These are phyloP conservation scores for Ophiocordyceps polyrhachis-furcata DNA, from an alignment of 2,329 filamentous ascomycete species.

Conservation along the genomic window DNA sequence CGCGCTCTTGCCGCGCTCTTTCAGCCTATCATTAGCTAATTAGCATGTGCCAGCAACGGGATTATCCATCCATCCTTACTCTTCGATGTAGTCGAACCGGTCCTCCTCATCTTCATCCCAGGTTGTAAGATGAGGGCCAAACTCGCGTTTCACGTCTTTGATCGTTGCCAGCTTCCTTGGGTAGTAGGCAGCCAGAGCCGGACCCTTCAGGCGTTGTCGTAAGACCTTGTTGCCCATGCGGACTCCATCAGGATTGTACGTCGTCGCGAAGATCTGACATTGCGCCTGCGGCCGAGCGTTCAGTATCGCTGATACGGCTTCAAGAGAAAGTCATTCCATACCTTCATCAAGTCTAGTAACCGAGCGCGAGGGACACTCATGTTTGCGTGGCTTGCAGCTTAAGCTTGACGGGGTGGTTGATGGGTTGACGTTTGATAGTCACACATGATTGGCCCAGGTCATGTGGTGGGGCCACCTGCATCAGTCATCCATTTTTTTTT, in stretches of 20 bases:
- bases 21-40: constrained; percentile 32
- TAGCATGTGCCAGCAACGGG: constrained; percentile 6
- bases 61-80: constrained; percentile 24
- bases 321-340: constrained; percentile 14
- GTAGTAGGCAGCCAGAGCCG: constrained; percentile 72
- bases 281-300: constrained; percentile 39
- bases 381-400: constrained; percentile 17
- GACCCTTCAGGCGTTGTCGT: constrained; percentile 73
- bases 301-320: background rate
- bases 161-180: constrained; percentile 56
- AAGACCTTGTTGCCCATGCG: constrained; percentile 86
- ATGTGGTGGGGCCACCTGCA: background rate
- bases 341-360: constrained; percentile 62
- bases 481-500: background rate
- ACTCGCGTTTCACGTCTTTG: constrained; percentile 52
- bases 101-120: constrained; percentile 64
- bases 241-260: constrained; percentile 67
- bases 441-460: constrained; percentile 3
- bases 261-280: constrained; percentile 81
- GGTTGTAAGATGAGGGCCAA: constrained; percentile 45
- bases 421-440: background rate
- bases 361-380: constrained; percentile 45
- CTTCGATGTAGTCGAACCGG: constrained; percentile 55
- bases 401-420: constrained; percentile 1
- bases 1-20: constrained; percentile 65